Percentiles rank a stretch among this genome's conserved stretches.
Evolutionary conservation across 345 rosid genomes (phyloP).

Genomic region (Microthlaspi erraticum): DNA sequence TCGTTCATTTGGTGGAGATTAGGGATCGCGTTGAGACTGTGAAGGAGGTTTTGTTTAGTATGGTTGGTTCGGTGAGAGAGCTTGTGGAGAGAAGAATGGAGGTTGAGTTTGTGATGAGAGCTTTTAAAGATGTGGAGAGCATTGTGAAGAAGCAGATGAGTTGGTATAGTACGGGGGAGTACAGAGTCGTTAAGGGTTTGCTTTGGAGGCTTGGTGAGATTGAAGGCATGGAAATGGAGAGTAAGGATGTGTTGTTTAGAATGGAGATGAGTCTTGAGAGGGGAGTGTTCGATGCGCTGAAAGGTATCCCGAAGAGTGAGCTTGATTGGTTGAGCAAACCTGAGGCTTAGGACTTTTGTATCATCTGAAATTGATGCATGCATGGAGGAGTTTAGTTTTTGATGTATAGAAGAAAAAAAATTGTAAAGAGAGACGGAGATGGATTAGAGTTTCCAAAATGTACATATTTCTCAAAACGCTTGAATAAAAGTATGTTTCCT

Average conservation of each 20-base stretch:
- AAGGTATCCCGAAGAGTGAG: not conserved
- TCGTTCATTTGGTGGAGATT: not conserved
- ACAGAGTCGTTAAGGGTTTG: not conserved
- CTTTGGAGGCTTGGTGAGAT: not conserved
- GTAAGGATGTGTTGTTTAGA: not conserved
- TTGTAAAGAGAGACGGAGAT: no score
- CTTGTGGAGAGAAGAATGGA: constrained; percentile 26
- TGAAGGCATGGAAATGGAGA: not conserved
- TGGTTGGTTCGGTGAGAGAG: constrained; percentile 5
- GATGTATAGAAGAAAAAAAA: no score
- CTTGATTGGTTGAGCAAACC: not conserved
- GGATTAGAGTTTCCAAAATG: no score
- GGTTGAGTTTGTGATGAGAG: constrained; percentile 16
- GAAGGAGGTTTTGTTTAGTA: not conserved
- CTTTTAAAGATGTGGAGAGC: not conserved
- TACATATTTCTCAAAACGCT: no score
- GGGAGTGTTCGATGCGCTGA: not conserved
- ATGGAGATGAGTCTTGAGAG: not conserved
- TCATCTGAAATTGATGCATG: not conserved
- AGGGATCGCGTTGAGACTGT: not conserved
- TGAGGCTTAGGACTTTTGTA: constrained; percentile 16
- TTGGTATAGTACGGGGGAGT: constrained; percentile 1
- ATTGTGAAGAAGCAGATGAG: not conserved
- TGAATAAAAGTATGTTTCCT: no score
- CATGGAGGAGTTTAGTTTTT: no score